A percentile compares a stretch with the other conserved stretches of the same genome.
Evolutionary conservation across 192 early-diverging fungal species (phyloP).

Genomic region (Phlyctochytrium bullatum): DNA sequence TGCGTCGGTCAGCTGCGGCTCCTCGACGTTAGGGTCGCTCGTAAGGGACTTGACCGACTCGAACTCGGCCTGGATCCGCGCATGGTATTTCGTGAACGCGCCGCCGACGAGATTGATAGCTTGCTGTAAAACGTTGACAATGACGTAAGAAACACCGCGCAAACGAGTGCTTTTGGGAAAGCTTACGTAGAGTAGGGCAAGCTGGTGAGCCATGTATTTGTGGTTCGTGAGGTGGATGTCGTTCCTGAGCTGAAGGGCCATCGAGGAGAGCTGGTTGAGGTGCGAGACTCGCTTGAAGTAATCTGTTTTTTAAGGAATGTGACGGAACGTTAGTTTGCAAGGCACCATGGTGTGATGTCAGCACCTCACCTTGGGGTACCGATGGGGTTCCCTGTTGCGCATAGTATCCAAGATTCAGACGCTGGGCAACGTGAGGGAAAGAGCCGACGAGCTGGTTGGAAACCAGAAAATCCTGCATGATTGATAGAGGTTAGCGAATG

Average conservation of each 20-base stretch:
- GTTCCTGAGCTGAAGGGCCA: neutral
- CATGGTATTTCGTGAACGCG: neutral
- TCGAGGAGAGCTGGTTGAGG: neutral
- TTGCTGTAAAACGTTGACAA: neutral
- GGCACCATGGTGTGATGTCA: neutral
- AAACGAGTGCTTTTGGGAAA: no score
- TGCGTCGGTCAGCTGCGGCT: neutral
- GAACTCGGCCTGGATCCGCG: neutral
- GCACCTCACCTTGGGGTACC: neutral
- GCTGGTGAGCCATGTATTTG: neutral
- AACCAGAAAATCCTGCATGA: neutral
- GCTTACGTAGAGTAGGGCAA: neutral
- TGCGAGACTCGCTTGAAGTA: neutral
- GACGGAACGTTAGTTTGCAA: neutral
- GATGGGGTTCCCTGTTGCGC: neutral
- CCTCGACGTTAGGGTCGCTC: neutral
- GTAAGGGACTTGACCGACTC: neutral
- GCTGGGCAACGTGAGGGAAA: neutral
- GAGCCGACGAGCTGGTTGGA: neutral
- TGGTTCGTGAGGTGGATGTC: neutral
- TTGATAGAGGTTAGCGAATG: neutral
- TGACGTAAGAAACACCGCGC: neutral
- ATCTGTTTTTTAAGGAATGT: neutral
- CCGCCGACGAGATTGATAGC: neutral
- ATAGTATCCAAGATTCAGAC: neutral